A percentile compares a stretch with the other conserved stretches of the same genome.
Evolutionary conservation across 2,329 filamentous ascomycete species (phyloP).

Genomic region (Lecanicillium sp.): DNA sequence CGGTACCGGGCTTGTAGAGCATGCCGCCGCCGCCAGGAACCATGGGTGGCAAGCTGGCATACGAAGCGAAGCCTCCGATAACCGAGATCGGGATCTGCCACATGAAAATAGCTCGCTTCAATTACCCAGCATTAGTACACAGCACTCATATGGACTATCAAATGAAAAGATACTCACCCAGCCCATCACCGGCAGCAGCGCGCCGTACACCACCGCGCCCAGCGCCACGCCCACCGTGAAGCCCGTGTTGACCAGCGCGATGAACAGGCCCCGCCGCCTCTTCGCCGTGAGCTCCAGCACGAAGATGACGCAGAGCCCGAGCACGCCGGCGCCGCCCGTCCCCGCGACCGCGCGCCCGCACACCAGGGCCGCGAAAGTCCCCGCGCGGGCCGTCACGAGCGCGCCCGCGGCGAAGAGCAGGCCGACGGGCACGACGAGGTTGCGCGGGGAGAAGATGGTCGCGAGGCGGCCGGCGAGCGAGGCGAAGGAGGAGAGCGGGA

Average conservation of each 20-base stretch:
- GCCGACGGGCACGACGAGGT: constrained; percentile 58
- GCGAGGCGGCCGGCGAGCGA: constrained; percentile 68
- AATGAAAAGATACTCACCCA: constrained; percentile 51
- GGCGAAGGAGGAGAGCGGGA: constrained; percentile 54
- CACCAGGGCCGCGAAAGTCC: constrained; percentile 57
- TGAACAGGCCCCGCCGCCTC: constrained; percentile 62
- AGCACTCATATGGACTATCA: too few species aligned
- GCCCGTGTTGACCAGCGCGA: constrained; percentile 67
- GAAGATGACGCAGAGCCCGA: constrained; percentile 68
- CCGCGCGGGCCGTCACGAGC: constrained; percentile 57
- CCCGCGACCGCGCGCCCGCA: constrained; percentile 63
- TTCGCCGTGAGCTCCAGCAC: constrained; percentile 67
- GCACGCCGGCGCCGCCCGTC: constrained; percentile 62
- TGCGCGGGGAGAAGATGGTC: constrained; percentile 64
- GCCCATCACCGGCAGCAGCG: constrained; percentile 55
- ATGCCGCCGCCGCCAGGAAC: constrained; percentile 12
- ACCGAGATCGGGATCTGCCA: constrained; percentile 61
- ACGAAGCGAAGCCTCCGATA: constrained; percentile 54
- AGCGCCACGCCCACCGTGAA: constrained; percentile 67
- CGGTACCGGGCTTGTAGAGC: constrained; percentile 21
- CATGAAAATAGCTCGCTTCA: constrained; percentile 65
- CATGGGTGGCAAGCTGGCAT: constrained; percentile 56
- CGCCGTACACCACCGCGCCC: constrained; percentile 65
- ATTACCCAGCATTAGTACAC: background rate
- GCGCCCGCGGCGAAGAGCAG: constrained; percentile 54